A percentile compares a stretch with the other conserved stretches of the same genome.
Conservation (phyloP, 805 yeast species). For the Scheffersomyces coipomensis region DNA sequence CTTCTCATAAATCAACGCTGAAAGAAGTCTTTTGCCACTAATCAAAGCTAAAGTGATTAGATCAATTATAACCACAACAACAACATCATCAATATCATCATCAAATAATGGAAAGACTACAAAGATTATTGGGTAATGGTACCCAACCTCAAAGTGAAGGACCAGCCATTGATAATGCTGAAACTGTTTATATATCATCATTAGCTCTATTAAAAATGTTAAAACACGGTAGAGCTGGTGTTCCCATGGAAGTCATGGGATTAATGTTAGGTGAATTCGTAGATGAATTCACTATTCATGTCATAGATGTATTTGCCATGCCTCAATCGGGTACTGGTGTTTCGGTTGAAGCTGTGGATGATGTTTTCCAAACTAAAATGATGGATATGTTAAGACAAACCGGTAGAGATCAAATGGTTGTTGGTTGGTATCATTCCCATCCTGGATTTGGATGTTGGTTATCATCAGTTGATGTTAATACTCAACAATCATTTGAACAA, state of each 20-base stretch:
- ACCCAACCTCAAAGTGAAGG: conserved; percentile 56
- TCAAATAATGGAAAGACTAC: conserved; percentile 45
- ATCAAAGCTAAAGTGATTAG: no score
- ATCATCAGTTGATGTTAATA: conserved; percentile 94
- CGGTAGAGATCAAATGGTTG: conserved; percentile 99
- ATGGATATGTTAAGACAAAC: conserved; percentile 99
- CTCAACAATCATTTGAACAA: conserved; percentile 97
- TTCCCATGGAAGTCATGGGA: conserved; percentile 87
- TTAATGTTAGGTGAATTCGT: conserved; percentile 97
- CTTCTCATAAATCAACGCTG: no score
- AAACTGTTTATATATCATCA: conserved; percentile 94
- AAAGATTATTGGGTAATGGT: conserved; percentile 44
- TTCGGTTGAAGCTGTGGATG: conserved; percentile 98
- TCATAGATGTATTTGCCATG: conserved; percentile 98
- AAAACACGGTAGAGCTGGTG: conserved; percentile 94
- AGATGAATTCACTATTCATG: conserved; percentile 95
- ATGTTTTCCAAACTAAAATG: conserved; percentile 97
- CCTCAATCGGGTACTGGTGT: conserved; percentile 99
- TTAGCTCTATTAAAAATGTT: conserved; percentile 94
- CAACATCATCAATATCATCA: background rate
- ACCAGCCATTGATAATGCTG: conserved; percentile 90
- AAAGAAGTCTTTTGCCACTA: no score
- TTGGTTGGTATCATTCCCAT: conserved; percentile 99
- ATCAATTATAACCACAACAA: no score
- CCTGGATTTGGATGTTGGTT: conserved; percentile 99